Evolutionary conservation across 306 rosid species (phyloP), one percentile per base, ranked within the genome.

Genomic region (Castanopsis chinensis): DNA sequence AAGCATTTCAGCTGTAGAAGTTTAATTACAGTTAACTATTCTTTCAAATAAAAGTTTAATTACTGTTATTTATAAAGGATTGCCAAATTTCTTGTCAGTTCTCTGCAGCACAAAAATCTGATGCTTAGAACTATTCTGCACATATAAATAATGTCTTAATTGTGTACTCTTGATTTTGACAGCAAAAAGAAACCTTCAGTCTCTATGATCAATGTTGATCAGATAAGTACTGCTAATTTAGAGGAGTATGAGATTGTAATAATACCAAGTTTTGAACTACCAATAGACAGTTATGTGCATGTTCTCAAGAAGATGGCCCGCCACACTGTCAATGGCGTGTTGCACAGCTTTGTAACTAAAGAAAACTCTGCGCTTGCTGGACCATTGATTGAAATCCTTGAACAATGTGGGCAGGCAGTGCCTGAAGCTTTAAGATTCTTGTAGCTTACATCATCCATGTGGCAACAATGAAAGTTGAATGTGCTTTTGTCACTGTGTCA

Each of bases 401-500:
- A 93, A 81, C 86, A 86, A 82, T 88, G 91, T 72, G 84, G 84
- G 71, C 98, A 91, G 89, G 80, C 84, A 17, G 91, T 90, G 80
- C 93, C 92, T 32, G 77, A 80, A 20, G 72, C 88, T 77, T 77
- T 91, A 52, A 52, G 81, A 76, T 75, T 85, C 87, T 78, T 91
- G 85, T 85, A 72, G 64, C 76, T 51, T 71, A 51, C 80, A 45
- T 71, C 83, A 68, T 56, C 63, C 74, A 73, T 73, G 82, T 60
- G 59, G 85, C 83, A 80, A 64, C 85, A 77, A 71, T 82, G 89
- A 82, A 82, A 74, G 6, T 70, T 73, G 78, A 72, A 78, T 77
- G 55, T 76, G 45, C 70, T 57, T 52, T 13, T 25, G 41, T 55
- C 45, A 37, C 11, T 74, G 20, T 37, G 80, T 9, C 14, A 15